Conservation (phyloP, 2,329 filamentous ascomycete genomes). For the Colletotrichum orchidophilum region DNA sequence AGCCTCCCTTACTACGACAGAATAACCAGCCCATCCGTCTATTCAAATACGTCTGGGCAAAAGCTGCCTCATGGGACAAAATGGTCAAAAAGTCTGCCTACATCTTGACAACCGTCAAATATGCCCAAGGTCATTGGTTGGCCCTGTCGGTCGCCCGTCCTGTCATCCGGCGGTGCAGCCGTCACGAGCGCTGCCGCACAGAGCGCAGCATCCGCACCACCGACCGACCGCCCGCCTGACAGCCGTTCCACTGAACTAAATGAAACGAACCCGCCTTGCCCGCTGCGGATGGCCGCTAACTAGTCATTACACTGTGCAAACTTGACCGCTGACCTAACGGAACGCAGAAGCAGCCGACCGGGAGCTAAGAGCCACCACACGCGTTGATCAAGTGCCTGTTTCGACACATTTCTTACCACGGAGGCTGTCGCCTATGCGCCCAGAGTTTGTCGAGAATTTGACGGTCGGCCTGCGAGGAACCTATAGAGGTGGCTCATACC, state of each 20-base stretch:
- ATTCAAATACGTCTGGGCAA: background rate
- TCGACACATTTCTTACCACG: background rate
- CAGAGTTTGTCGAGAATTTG: background rate
- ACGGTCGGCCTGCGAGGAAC: background rate
- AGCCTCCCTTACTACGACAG: background rate
- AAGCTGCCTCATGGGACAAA: background rate
- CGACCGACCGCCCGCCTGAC: background rate
- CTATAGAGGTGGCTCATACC: background rate
- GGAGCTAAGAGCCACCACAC: background rate
- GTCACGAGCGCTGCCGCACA: background rate
- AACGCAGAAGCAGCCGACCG: background rate
- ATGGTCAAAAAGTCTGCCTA: background rate
- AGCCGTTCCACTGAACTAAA: background rate
- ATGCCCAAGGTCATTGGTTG: background rate
- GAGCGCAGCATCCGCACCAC: background rate
- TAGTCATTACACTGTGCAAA: background rate
- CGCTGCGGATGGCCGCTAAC: background rate
- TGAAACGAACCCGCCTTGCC: background rate
- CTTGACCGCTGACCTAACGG: background rate
- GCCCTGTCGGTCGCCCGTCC: background rate
- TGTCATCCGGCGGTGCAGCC: background rate
- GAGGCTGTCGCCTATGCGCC: background rate
- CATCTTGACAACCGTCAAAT: background rate
- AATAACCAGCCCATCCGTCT: background rate
- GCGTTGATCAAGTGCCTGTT: constrained; percentile 3